Base-by-base conservation (phyloP, 805 yeast genomes). In the Maudiozyma barnettii region DNA sequence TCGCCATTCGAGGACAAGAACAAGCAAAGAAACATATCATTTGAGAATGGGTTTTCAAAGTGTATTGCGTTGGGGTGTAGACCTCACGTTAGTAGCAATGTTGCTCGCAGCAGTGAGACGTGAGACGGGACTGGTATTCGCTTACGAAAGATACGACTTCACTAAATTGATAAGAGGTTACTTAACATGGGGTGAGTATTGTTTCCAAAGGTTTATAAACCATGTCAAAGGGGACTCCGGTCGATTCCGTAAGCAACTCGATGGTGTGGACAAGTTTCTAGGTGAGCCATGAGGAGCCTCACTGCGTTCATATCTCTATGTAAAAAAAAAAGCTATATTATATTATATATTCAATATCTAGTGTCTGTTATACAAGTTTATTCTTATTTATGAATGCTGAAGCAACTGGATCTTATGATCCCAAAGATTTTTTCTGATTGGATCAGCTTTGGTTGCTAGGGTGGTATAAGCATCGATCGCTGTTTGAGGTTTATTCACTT, bases 31-130 rank as follows among this genome's bases (percentile, higher is more conserved):
- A 33, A 9, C 7, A 33, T 1, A 22, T 13, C 6, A 14, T 23
- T 16, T 9, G n/a, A 19, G n/a, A 23, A 56, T 56, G 60, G 39
- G 54, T 29, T 12, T 56, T 12, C 45, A 48, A 13, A 48, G 54
- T 41, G 16, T 47, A 63, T 42, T 84, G 10, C 96, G 88, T 65
- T 77, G 78, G 55, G 77, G 91, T 0, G 58, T 88, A 47, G 97
- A 90, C 60, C 73, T 89, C 52, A 78, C 90, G 3, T 70, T 90
- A 49, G 69, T 87, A 8, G 85, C 96, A 2, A 78, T 93, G 62
- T 71, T 90, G 13, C 69, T 91, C 40, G 96, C 97, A 0, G 95
- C 95, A 3, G 75, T 90, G 45, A 83, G 87, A 61, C 76, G 88
- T 51, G 81, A 85, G 51, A 84, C 96, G 0, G 97, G 97, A 0